Conservation (phyloP, 768 basidiomycete species). For the Naganishia onofrii region DNA sequence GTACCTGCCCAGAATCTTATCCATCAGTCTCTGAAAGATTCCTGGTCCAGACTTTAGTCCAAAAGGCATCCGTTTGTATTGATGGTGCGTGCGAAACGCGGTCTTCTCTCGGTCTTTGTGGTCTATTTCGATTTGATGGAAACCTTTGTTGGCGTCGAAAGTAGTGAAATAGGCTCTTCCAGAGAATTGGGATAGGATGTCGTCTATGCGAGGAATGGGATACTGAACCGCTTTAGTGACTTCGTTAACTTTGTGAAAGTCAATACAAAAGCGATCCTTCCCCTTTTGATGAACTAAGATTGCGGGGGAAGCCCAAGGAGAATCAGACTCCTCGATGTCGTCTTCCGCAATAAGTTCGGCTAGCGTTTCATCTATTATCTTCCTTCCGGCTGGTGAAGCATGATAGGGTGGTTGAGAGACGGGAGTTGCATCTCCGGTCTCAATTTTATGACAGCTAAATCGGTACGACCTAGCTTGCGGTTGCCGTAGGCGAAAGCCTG, state of each 20-base stretch:
- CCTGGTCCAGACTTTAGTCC: constrained; percentile 24
- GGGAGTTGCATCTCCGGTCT: not conserved
- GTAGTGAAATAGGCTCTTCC: constrained; percentile 20
- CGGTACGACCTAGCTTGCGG: constrained; percentile 10
- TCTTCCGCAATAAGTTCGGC: constrained; percentile 20
- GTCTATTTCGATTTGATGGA: constrained; percentile 23
- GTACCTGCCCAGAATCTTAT: constrained; percentile 7
- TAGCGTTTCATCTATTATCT: not conserved
- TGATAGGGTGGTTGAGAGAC: constrained; percentile 23
- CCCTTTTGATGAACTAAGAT: constrained; percentile 25
- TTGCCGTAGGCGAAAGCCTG: constrained; percentile 25
- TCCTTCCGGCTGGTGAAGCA: constrained; percentile 10
- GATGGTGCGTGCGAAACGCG: constrained; percentile 23
- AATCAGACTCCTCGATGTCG: constrained; percentile 23
- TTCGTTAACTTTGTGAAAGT: constrained; percentile 17
- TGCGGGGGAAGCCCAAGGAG: constrained; percentile 13
- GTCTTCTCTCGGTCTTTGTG: constrained; percentile 24
- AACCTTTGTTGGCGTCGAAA: constrained; percentile 24
- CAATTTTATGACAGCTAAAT: constrained; percentile 21
- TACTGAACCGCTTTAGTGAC: constrained; percentile 20
- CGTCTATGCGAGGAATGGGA: constrained; percentile 28
- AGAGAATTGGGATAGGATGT: constrained; percentile 17
- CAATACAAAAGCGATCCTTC: constrained; percentile 23
- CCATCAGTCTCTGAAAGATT: constrained; percentile 25
- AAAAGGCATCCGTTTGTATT: constrained; percentile 27